Evolutionary conservation across 176 grass and related monocot species (phyloP), one percentile per base, ranked within the genome.

Genomic region (Microstegium vimineum): DNA sequence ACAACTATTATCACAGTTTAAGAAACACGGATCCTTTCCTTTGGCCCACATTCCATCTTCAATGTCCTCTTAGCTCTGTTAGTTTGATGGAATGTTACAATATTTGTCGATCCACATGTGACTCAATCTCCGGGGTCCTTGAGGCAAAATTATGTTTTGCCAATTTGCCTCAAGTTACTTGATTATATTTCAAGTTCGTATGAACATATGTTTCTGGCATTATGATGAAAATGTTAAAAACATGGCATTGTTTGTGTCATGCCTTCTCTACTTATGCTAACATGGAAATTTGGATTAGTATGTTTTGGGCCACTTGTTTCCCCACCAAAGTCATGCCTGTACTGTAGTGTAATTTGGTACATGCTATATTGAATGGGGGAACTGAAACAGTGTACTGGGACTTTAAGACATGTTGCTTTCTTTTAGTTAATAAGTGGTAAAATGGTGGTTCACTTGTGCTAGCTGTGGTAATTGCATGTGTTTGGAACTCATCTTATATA

Each of bases 401-500:
- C 32, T 86, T 64, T 59, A 41, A 57, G 23, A 73, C 41, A 40
- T 54, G 14, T 18, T 20, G 17, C 47, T 31, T 54, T 54, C 14
- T 10, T 80, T 61, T 31, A 54, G 12, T 40, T 10, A 66, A 56
- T 18, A 84, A 32, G 16, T 77, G 47, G 32, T 34, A 66, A 41
- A 60, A 42, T 30, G 26, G 15, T 13, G 31, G 6, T 57, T 67
- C 16, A 38, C 11, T 84, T 76, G 43, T 41, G 72, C 40, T 59
- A 52, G 18, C 5, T 31, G 35, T 74, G 69, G 15, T 56, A 31
- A 66, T 72, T 73, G 12, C 17, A 80, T 81, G 11, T 73, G 17
- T 82, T 36, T 31, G 33, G 26, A 31, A 17, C 10, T 61, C 49
- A 78, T 78, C 73, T 71, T 72, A 56, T 86, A 10, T 78, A 31